These are phyloP conservation scores for Sphaerobolus stellatus DNA, from an alignment of 1,284 basidiomycete species.

Conservation along the genomic window DNA sequence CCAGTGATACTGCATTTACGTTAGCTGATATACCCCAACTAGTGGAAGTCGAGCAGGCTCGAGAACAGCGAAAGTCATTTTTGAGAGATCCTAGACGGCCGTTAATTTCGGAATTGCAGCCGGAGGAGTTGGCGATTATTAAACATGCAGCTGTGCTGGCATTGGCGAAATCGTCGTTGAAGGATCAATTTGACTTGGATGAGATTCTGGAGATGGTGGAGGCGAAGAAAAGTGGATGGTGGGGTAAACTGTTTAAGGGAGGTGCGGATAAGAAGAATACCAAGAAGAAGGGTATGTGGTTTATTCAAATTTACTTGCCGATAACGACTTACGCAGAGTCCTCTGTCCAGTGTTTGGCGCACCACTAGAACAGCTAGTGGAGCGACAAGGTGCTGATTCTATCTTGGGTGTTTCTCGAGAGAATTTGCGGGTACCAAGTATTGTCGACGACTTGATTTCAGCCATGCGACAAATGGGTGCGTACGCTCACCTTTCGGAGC, in stretches of 20 bases:
- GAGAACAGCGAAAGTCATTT: slow-evolving; percentile 78
- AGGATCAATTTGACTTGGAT: slow-evolving; percentile 84
- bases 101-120: slow-evolving; percentile 81
- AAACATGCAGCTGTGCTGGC: slow-evolving; percentile 89
- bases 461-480: slow-evolving; percentile 99
- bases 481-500: background rate
- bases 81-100: slow-evolving; percentile 74
- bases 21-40: slow-evolving; percentile 96
- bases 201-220: slow-evolving; percentile 94
- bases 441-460: slow-evolving; percentile 96
- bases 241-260: slow-evolving; percentile 96
- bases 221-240: slow-evolving; percentile 91
- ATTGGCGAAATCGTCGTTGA: slow-evolving; percentile 74
- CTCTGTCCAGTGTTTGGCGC: slow-evolving; percentile 94
- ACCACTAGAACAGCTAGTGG: slow-evolving; percentile 92
- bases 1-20: slow-evolving; percentile 81
- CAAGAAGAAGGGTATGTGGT: slow-evolving; percentile 81
- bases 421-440: slow-evolving; percentile 88
- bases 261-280: slow-evolving; percentile 77
- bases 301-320: slow-evolving; percentile 6
- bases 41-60: slow-evolving; percentile 87
- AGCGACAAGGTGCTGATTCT: slow-evolving; percentile 93
- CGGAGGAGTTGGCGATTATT: slow-evolving; percentile 86
- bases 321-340: too few relatives aligned
- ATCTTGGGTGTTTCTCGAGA: slow-evolving; percentile 85